Evolutionary conservation across 768 basidiomycete genomes (phyloP).

Genomic region (Coprinopsis marcescibilis): DNA sequence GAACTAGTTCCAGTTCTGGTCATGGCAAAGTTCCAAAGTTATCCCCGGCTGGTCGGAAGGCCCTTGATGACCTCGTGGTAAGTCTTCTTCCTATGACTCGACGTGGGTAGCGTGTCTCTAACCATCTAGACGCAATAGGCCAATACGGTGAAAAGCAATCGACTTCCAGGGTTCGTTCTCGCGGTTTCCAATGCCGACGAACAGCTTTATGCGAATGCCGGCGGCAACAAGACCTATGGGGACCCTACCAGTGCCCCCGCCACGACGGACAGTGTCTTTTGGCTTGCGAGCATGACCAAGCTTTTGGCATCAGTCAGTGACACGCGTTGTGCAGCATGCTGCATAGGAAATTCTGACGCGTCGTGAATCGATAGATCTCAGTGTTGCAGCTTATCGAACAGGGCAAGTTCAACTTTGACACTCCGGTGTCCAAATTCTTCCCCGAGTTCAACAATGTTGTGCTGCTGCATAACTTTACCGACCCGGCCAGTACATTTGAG

Average conservation of each 20-base stretch:
- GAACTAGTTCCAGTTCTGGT: no score
- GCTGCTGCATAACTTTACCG: conserved; percentile 16
- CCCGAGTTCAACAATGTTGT: conserved; percentile 26
- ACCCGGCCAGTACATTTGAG: conserved; percentile 7
- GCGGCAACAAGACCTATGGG: conserved; percentile 18
- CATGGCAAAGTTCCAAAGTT: background rate
- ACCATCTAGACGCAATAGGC: no score
- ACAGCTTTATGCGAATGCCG: conserved; percentile 22
- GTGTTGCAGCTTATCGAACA: conserved; percentile 29
- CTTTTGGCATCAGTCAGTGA: conserved; percentile 18
- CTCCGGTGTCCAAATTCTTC: conserved; percentile 21
- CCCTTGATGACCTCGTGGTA: conserved; percentile 1
- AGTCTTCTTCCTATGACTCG: background rate
- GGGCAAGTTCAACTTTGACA: conserved; percentile 25
- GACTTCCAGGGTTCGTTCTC: conserved; percentile 21
- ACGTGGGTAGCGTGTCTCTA: no score
- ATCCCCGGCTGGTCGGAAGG: background rate
- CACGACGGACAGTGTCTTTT: conserved; percentile 24
- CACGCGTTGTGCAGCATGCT: background rate
- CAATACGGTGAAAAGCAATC: no score
- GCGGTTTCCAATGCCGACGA: conserved; percentile 23
- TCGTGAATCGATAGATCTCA: conserved; percentile 20
- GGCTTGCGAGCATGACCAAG: conserved; percentile 26
- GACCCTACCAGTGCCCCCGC: conserved; percentile 21
- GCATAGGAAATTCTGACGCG: background rate